Conservation (phyloP, 2,329 filamentous ascomycete genomes). For the Mollisia scopiformis region DNA sequence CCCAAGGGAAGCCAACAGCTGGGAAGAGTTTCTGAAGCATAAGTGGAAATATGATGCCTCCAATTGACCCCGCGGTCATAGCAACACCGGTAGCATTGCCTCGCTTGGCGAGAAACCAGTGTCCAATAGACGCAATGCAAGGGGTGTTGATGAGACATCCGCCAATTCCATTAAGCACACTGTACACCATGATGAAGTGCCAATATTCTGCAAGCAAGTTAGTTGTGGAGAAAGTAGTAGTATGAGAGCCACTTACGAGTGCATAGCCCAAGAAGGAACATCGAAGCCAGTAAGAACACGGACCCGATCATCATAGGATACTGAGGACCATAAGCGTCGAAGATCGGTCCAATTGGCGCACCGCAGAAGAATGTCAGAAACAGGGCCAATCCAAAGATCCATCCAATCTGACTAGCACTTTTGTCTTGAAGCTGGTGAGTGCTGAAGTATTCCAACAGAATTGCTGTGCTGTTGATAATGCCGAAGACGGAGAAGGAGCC, state of each 20-base stretch:
- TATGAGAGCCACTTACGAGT: constrained; percentile 41
- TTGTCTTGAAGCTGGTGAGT: constrained; percentile 62
- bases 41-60: constrained; percentile 58
- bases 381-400: constrained; percentile 62
- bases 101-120: constrained; percentile 64
- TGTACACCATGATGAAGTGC: constrained; percentile 71
- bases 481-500: constrained; percentile 65
- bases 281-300: constrained; percentile 31
- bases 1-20: constrained; percentile 38
- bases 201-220: constrained; percentile 52
- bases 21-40: constrained; percentile 42
- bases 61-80: constrained; percentile 62
- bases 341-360: constrained; percentile 70
- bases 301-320: constrained; percentile 34
- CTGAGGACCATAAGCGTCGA: constrained; percentile 67
- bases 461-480: constrained; percentile 64
- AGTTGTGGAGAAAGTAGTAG: background rate
- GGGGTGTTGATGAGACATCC: constrained; percentile 69
- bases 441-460: constrained; percentile 64
- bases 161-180: constrained; percentile 63
- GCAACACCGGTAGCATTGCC: constrained; percentile 69
- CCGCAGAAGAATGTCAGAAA: constrained; percentile 73
- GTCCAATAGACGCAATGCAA: constrained; percentile 63
- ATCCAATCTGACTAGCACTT: constrained; percentile 59
- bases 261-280: constrained; percentile 61